Base-by-base conservation (phyloP, 2,329 filamentous ascomycete genomes). In the Fusarium miscanthi region DNA sequence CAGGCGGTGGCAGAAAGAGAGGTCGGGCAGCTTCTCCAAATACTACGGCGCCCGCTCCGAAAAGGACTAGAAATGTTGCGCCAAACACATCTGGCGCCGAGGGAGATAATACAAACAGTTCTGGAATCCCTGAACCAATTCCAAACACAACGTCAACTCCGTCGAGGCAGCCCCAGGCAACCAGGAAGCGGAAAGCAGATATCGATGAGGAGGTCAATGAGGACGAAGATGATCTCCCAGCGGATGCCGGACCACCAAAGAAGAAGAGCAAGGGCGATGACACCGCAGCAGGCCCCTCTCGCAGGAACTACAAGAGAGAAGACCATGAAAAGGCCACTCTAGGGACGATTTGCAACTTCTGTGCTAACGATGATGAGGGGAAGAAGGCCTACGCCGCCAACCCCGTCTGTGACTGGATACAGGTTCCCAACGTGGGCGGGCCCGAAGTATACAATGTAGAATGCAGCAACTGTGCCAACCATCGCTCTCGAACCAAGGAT, bases 391-490 rank as follows among this genome's bases (percentile, higher is more conserved):
- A 40, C 25, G 54, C 52, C 21, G 23, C 33, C 17, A 46, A 37
- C 8, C 37, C 6, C 2, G 6, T 16, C 25, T 73, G 70, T 52
- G 45, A 53, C 53, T 45, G 51, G 66, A 38, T 43, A 59, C 58
- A 65, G 46, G 27, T 69, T 27, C 16, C 23, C 17, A 63, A 13
- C 42, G 19, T 16, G 33, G 14, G 3, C 6, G 59, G 53, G 23
- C 6, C 21, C 23, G 37, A 65, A 2, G 8, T 38, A 11, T 57
- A 63, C 8, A n/a, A 54, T 14, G 7, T 54, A 31, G 63, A 76
- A 43, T 76, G 74, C 30, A 41, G 64, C 16, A 71, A 76, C 38
- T 76, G 74, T 35, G 72, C 74, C 40, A 45, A 76, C 35, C 23
- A 58, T 42, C 74, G 74, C n/a, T 69, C 63, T 19, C 37, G 8